Evolutionary conservation across 2,329 filamentous ascomycete genomes (phyloP).

Genomic region (Fusarium foetens): DNA sequence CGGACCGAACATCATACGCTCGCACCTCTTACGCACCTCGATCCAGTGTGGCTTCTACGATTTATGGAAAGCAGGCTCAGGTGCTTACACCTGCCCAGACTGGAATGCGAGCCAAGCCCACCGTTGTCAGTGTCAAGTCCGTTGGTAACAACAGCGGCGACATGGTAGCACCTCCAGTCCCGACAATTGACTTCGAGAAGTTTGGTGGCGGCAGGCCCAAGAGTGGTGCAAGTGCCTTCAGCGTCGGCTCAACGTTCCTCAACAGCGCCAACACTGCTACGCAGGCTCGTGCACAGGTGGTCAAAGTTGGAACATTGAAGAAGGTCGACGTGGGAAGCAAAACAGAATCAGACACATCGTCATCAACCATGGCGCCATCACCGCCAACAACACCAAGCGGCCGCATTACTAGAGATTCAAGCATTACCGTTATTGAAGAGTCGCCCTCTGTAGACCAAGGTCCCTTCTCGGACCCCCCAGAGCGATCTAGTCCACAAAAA

Average conservation of each 20-base stretch:
- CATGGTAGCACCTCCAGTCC: slow-evolving; percentile 74
- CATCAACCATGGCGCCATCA: slow-evolving; percentile 30
- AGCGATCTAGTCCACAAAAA: slow-evolving; percentile 44
- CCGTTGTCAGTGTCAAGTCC: slow-evolving; percentile 91
- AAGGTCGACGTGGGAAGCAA: slow-evolving; percentile 55
- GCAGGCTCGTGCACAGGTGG: slow-evolving; percentile 67
- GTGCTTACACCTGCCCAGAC: slow-evolving; percentile 86
- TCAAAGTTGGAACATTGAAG: slow-evolving; percentile 66
- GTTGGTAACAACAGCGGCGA: slow-evolving; percentile 64
- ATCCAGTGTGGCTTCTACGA: slow-evolving; percentile 87
- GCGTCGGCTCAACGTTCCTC: slow-evolving; percentile 74
- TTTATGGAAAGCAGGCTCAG: slow-evolving; percentile 91
- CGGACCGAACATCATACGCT: slow-evolving; percentile 70
- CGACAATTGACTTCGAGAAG: slow-evolving; percentile 73
- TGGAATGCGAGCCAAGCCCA: slow-evolving; percentile 86
- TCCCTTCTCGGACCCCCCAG: slow-evolving; percentile 68
- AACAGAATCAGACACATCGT: slow-evolving; percentile 50
- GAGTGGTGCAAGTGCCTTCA: slow-evolving; percentile 69
- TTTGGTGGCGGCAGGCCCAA: slow-evolving; percentile 62
- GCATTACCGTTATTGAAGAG: slow-evolving; percentile 61
- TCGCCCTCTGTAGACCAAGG: slow-evolving; percentile 63
- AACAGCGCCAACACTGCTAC: slow-evolving; percentile 71
- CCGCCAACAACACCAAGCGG: slow-evolving; percentile 38
- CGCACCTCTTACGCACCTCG: slow-evolving; percentile 68
- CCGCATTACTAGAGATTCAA: slow-evolving; percentile 52